Base-by-base conservation (phyloP, 73 alveolate species). In the Symbiodinium pilosum region DNA sequence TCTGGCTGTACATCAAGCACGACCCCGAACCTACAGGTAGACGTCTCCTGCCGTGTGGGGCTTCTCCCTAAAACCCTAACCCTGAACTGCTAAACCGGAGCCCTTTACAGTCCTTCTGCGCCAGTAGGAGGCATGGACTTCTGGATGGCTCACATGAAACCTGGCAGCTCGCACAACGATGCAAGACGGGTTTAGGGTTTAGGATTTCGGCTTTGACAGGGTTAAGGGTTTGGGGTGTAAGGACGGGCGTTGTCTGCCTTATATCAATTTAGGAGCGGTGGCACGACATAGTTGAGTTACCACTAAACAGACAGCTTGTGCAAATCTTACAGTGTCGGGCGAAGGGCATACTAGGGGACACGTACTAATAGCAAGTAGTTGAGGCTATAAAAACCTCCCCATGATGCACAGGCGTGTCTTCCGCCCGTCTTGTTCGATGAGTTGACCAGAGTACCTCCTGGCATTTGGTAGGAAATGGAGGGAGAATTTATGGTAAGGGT, bases 121-220 rank as follows among this genome's bases (percentile, higher is more conserved):
- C 20, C 9, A 64, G 81, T 64, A 64, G 41, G 81, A 64, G 24
- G 81, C 81, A 28, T 64, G 81, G 38, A 64, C 81, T 38, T 64
- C 81, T 20, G 81, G 81, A n/a, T 64, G 81, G 81, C 81, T 28
- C 81, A 64, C 81, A 38, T 64, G 81, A 28, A 64, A 64, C 81
- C 81, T 64, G 34, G 26, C 73, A 18, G 73, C 26, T 26, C 73
- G 34, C 1, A 9, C 73, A n/a, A 6, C 59, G 34, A 30, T 4
- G 30, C 81, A 38, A 64, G 34, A 64, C 39, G 39, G 30, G 39
- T 59, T 59, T 59, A 12, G 77, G 77, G 77, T 64, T 64, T 64
- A 64, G 77, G 77, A 16, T 20, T 64, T 64, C 2, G 2, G 71
- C n/a, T 2, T 54, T 52, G 18, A 4, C 26, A 64, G 38, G 75